Evolutionary conservation across 2,329 filamentous ascomycete species (phyloP).

Genomic region (Colletotrichum filicis): DNA sequence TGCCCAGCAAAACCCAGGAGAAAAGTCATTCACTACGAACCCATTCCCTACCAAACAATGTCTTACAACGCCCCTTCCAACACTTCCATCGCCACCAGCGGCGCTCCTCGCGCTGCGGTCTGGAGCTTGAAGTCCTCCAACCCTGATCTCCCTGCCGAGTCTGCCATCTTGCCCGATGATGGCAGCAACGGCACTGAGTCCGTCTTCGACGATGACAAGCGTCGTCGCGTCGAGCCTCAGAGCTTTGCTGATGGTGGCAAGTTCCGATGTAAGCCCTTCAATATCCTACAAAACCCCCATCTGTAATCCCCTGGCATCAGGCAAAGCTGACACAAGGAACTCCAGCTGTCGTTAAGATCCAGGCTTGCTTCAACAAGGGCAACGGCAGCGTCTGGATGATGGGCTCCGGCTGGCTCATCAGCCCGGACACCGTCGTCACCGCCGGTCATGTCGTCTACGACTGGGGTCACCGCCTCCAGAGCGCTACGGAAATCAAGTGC

Average conservation of each 20-base stretch:
- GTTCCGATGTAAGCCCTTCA: not conserved
- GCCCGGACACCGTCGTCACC: slow-evolving; percentile 37
- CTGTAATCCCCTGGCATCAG: no score
- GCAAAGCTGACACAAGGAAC: no score
- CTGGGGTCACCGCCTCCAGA: slow-evolving; percentile 36
- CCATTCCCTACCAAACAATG: not conserved
- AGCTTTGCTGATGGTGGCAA: not conserved
- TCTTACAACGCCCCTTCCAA: not conserved
- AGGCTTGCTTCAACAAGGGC: slow-evolving; percentile 27
- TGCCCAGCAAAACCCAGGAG: not conserved
- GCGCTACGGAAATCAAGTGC: slow-evolving; percentile 42
- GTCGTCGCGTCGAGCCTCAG: not conserved
- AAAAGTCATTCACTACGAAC: not conserved
- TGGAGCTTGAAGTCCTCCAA: not conserved
- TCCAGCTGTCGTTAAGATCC: slow-evolving; percentile 21
- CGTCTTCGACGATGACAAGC: not conserved
- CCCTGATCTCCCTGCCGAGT: not conserved
- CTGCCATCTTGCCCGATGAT: not conserved
- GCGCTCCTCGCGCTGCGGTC: not conserved
- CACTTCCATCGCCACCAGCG: not conserved
- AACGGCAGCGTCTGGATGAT: slow-evolving; percentile 36
- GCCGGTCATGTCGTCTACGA: slow-evolving; percentile 40
- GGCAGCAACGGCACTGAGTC: not conserved
- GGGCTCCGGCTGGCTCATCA: slow-evolving; percentile 39
- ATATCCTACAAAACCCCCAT: no score